Percentiles rank a stretch among this genome's conserved stretches.
Conservation (phyloP, 345 rosid genomes). For the Limnanthes douglasii region DNA sequence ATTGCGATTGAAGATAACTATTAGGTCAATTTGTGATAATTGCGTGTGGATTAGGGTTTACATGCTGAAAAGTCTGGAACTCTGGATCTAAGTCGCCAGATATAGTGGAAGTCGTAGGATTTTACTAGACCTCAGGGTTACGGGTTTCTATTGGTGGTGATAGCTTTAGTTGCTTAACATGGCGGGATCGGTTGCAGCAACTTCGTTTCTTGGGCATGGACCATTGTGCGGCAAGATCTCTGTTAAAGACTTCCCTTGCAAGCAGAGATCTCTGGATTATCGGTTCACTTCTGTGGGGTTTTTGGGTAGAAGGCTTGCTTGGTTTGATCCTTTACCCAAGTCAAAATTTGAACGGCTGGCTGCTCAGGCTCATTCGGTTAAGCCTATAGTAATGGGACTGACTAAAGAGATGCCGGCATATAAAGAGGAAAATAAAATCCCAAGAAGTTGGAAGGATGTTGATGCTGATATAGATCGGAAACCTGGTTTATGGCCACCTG, state of each 20-base stretch:
- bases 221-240: constrained; percentile 18
- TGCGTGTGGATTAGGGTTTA: too few relatives aligned
- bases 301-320: constrained; percentile 17
- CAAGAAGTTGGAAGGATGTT: constrained; percentile 28
- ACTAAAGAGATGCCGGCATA: constrained; percentile 55
- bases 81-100: too few relatives aligned
- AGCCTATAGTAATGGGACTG: constrained; percentile 56
- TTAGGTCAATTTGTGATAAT: background rate
- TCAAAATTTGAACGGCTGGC: constrained; percentile 10
- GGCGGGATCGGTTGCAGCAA: constrained; percentile 40
- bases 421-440: constrained; percentile 36
- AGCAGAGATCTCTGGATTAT: constrained; percentile 15
- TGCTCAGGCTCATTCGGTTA: too few relatives aligned
- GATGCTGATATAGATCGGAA: constrained; percentile 32
- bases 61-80: background rate
- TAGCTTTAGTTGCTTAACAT: constrained; percentile 13
- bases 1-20: background rate
- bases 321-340: constrained; percentile 13
- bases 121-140: too few relatives aligned
- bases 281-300: constrained; percentile 12
- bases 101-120: too few relatives aligned
- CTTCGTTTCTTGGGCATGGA: constrained; percentile 31
- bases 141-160: constrained; percentile 6
- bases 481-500: constrained; percentile 72
- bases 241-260: constrained; percentile 14